Evolutionary conservation across 202 grass and related monocot genomes (phyloP).

Genomic region (Setaria viridis): DNA sequence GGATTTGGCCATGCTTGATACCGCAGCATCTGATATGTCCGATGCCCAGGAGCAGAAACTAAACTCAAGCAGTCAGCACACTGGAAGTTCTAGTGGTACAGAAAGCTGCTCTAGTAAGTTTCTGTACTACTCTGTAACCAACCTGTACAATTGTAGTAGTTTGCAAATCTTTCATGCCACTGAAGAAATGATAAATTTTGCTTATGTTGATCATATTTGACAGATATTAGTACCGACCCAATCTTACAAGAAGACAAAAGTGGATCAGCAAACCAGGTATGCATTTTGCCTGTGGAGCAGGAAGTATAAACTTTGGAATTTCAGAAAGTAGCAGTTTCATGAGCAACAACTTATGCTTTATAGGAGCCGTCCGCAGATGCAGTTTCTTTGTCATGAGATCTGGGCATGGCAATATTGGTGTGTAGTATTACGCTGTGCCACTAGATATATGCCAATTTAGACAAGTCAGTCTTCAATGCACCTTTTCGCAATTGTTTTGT

Average conservation of each 20-base stretch:
- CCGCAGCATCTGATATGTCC: slow-evolving; percentile 27
- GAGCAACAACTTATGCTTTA: slow-evolving; percentile 4
- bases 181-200: slow-evolving; percentile 18
- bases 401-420: neutral
- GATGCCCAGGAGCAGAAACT: slow-evolving; percentile 34
- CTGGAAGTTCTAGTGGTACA: slow-evolving; percentile 35
- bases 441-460: neutral
- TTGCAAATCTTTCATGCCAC: neutral
- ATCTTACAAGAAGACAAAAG: slow-evolving; percentile 17
- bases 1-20: slow-evolving; percentile 30
- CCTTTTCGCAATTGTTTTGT: neutral
- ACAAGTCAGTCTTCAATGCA: neutral
- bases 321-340: slow-evolving; percentile 9
- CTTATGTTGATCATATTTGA: slow-evolving; percentile 39
- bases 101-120: slow-evolving; percentile 31
- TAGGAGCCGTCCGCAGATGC: neutral
- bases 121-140: neutral
- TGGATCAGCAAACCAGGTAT: slow-evolving; percentile 54
- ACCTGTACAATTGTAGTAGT: neutral
- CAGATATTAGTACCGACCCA: slow-evolving; percentile 21
- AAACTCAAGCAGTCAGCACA: slow-evolving; percentile 37
- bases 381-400: neutral
- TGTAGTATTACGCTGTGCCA: neutral
- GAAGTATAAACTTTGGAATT: neutral
- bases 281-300: slow-evolving; percentile 22